Evolutionary conservation across 1,284 basidiomycete species (phyloP).

Genomic region (Boletus hoseneyae): DNA sequence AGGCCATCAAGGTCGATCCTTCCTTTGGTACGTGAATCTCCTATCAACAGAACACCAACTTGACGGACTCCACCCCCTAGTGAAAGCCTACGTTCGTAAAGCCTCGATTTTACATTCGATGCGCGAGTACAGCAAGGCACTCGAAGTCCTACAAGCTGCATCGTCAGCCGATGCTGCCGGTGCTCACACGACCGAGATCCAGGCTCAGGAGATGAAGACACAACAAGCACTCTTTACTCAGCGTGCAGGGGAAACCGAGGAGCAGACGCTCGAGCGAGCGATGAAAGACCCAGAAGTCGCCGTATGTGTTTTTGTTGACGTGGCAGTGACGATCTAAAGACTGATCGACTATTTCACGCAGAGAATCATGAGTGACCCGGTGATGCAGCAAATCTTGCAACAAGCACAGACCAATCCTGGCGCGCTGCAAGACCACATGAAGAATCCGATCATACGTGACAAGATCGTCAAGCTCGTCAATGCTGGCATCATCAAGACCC

Average conservation of each 20-base stretch:
- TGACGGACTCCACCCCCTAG: slow-evolving; percentile 34
- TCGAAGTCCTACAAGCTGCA: slow-evolving; percentile 78
- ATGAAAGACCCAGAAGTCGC: slow-evolving; percentile 98
- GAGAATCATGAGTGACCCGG: slow-evolving; percentile 81
- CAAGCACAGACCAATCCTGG: slow-evolving; percentile 91
- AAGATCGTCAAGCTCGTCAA: slow-evolving; percentile 95
- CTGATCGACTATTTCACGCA: slow-evolving; percentile 31
- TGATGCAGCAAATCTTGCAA: slow-evolving; percentile 93
- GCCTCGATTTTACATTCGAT: slow-evolving; percentile 83
- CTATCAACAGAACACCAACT: neutral
- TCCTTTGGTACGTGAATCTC: slow-evolving; percentile 58
- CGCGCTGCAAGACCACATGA: slow-evolving; percentile 95
- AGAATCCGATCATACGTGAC: slow-evolving; percentile 80
- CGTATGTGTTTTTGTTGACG: slow-evolving; percentile 43
- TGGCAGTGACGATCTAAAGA: neutral
- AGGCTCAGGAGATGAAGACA: slow-evolving; percentile 74
- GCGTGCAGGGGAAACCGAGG: slow-evolving; percentile 86
- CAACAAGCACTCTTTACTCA: slow-evolving; percentile 81
- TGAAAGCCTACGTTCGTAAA: slow-evolving; percentile 97
- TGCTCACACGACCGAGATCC: slow-evolving; percentile 81
- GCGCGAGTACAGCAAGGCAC: slow-evolving; percentile 88
- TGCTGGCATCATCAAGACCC: slow-evolving; percentile 86
- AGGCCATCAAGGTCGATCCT: slow-evolving; percentile 91
- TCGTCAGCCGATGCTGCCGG: slow-evolving; percentile 71
- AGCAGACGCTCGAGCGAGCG: slow-evolving; percentile 89